Base-by-base conservation (phyloP, 306 rosid species). In the Geum urbanum region DNA sequence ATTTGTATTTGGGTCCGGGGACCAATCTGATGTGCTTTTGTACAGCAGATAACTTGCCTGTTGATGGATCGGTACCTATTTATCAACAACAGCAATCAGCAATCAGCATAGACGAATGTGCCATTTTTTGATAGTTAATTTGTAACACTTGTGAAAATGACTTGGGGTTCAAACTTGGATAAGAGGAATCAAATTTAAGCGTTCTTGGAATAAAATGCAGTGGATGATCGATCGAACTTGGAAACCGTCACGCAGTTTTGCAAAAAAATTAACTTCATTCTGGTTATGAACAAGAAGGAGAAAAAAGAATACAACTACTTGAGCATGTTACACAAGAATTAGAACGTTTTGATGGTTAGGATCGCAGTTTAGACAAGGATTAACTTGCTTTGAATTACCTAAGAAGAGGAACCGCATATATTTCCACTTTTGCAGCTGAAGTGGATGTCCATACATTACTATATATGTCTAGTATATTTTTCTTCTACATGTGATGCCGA, bases 81-180 rank as follows among this genome's bases (percentile, higher is more conserved):
- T 5, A 24, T 56, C 39, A 24, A 11, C 61, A 56, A 55, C 27
- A 24, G 27, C 27, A 24, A 24, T 24, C 45, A 70, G 10, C 65
- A 56, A 56, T 22, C 74, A 22, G 54, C 65, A 70, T 32, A 65
- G 46, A 32, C 46, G 24, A 66, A 50, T 35, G 46, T 44, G 32
- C 66, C 40, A 9, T 19, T 37, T 19, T 37, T 73, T n/a, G 49
- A 45, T 54, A 32, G 27, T 16, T 41, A 73, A 27, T 40, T 1
- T 32, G 51, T 0, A 61, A 62, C 24, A 40, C 62, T 46, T 40
- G 15, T 40, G 71, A 73, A 52, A 73, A 63, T 53, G 56, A 73
- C 69, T 35, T 8, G 44, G 44, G 70, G 52, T 65, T 46, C 46
- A 65, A 46, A 16, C 43, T 56, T 24, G 5, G 24, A 56, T 22